Evolutionary conservation across 768 basidiomycete genomes (phyloP), one percentile per base, ranked within the genome.

Genomic region (Gloeostereum incarnatum): DNA sequence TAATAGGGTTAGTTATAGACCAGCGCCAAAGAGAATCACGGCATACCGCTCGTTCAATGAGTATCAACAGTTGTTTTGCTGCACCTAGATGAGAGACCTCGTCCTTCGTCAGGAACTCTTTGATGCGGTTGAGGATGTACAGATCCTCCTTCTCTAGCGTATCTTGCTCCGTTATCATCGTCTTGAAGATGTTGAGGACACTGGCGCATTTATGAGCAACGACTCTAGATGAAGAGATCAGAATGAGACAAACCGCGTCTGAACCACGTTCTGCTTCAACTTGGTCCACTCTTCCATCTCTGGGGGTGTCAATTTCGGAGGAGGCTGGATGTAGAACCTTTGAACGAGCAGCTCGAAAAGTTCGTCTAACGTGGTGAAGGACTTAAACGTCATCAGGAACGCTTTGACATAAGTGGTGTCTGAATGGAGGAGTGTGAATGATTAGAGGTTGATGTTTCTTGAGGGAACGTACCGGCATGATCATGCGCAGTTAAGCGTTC

Each of bases 351-450:
- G 67, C 41, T 90, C 80, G 39, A 94, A 81, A 6, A 98, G 63
- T 34, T 90, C 81, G 40, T 86, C 75, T 31, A 86, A 65, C 4
- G 79, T 81, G 11, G 87, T 88, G 58, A 98, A 97, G 1, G 90
- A 92, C 52, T 92, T 89, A 68, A 89, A 96, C 1, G 94, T 96
- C 76, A 96, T 82, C 46, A 98, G 61, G 72, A 98, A 98, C 1
- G 92, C 81, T 54, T 82, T 81, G 56, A 71, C 85, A 60, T 83
- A 94, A 5, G 74, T 73, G 1, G 80, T 71, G 57, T 96, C 85
- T 84, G 36, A 26, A 48, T 41, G 37, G 39, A 43, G 17, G 38
- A 20, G 24, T 17, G 33, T 43, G 24, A 45, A 36, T 25, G 16
- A 34, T 27, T 13, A n/a, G n/a, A n/a, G n/a, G n/a, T n/a, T 8